Evolutionary conservation across 2,329 filamentous ascomycete genomes (phyloP).

Genomic region (Lithohypha guttulata): DNA sequence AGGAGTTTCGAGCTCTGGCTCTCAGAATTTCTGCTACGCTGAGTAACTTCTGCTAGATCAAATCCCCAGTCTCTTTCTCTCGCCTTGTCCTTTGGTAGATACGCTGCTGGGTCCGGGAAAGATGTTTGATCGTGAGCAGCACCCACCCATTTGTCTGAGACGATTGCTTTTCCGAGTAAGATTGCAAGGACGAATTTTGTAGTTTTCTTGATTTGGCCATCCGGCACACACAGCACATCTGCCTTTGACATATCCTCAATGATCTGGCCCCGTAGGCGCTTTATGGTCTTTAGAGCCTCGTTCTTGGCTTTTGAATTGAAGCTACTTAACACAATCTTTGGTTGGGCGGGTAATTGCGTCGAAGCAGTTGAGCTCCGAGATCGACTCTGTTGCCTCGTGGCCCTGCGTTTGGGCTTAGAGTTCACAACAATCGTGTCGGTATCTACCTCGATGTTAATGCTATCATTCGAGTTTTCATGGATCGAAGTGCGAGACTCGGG

Average conservation of each 20-base stretch:
- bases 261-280: slow-evolving; percentile 9
- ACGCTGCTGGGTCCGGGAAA: slow-evolving; percentile 28
- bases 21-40: slow-evolving; percentile 20
- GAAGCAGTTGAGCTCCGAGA: too few species aligned
- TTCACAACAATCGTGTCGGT: not conserved
- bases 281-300: slow-evolving; percentile 10
- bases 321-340: too few species aligned
- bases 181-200: slow-evolving; percentile 37
- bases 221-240: slow-evolving; percentile 28
- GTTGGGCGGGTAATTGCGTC: not conserved
- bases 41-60: slow-evolving; percentile 25
- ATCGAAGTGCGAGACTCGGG: too few species aligned
- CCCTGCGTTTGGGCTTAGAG: not conserved
- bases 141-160: slow-evolving; percentile 38
- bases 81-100: slow-evolving; percentile 25
- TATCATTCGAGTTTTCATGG: too few species aligned
- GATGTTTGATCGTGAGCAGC: slow-evolving; percentile 28
- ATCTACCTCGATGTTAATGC: not conserved
- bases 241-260: slow-evolving; percentile 12
- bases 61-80: slow-evolving; percentile 32
- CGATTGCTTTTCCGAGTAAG: slow-evolving; percentile 33
- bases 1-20: slow-evolving; percentile 22
- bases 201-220: slow-evolving; percentile 32
- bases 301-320: too few species aligned
- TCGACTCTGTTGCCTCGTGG: not conserved